phyloP scores from a whole-genome alignment of 345 rosid species.

The Kernera saxatilis region DNA sequence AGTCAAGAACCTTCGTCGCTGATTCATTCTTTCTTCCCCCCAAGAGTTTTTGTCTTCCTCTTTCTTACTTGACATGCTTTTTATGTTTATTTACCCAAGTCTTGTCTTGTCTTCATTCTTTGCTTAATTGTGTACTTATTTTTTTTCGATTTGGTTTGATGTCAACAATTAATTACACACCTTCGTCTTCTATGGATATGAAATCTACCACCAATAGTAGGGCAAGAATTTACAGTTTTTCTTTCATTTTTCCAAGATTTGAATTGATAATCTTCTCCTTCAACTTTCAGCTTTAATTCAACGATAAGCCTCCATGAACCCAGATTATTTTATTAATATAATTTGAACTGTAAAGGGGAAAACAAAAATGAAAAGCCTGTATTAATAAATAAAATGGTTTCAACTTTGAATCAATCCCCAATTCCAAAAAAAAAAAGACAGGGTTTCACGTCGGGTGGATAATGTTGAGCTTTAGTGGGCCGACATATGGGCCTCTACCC shows the following conservation, averaged over 20 bases:
- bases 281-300: neutral
- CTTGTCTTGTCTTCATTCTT: conserved; percentile 5
- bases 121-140: neutral
- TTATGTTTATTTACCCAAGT: neutral
- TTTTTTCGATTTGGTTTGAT: neutral
- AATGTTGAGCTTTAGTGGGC: neutral
- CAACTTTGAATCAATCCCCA: neutral
- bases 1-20: conserved; percentile 66
- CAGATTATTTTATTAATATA: neutral
- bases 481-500: neutral
- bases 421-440: neutral
- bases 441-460: neutral
- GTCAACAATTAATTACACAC: neutral
- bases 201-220: neutral
- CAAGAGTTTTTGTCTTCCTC: neutral
- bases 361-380: too few species aligned
- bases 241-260: neutral
- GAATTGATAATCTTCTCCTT: neutral
- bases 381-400: neutral
- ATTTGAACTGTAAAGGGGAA: too few species aligned
- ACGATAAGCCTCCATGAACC: neutral
- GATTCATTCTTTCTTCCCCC: neutral
- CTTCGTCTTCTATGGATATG: neutral
- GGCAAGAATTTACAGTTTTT: neutral
- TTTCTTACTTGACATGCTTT: neutral